A percentile compares a stretch with the other conserved stretches of the same genome.
These are phyloP conservation scores for Crucibulum laeve DNA, from an alignment of 768 basidiomycete genomes.

Conservation along the genomic window DNA sequence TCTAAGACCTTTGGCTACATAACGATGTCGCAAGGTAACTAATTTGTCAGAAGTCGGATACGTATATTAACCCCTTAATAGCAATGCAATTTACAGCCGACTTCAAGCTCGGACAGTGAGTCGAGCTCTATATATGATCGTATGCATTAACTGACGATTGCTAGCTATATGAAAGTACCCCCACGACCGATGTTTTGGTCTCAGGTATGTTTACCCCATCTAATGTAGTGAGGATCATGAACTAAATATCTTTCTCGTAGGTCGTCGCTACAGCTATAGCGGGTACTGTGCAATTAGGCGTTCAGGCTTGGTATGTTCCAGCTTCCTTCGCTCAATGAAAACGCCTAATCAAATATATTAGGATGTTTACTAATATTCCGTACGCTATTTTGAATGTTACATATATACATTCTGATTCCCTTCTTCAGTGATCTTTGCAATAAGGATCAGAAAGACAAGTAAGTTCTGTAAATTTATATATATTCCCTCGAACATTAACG, in stretches of 20 bases:
- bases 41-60: neutral
- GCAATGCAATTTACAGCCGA: constrained; percentile 69
- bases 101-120: constrained; percentile 75
- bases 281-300: constrained; percentile 62
- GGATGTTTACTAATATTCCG: constrained; percentile 63
- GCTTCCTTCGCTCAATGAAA: neutral
- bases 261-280: constrained; percentile 56
- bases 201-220: constrained; percentile 34
- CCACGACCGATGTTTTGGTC: constrained; percentile 64
- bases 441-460: constrained; percentile 37
- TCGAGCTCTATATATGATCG: constrained; percentile 12
- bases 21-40: constrained; percentile 48
- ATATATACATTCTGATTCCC: neutral
- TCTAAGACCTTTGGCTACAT: constrained; percentile 63
- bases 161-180: constrained; percentile 51
- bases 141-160: neutral
- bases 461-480: constrained; percentile 2
- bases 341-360: constrained; percentile 10
- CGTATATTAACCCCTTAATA: constrained; percentile 12
- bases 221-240: neutral
- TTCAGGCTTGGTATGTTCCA: constrained; percentile 51
- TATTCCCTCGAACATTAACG: neutral
- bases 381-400: constrained; percentile 20
- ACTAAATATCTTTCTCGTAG: constrained; percentile 9
- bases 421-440: constrained; percentile 42